Evolutionary conservation across 2,329 filamentous ascomycete species (phyloP).

Genomic region (Sarocladiaceae sp.): DNA sequence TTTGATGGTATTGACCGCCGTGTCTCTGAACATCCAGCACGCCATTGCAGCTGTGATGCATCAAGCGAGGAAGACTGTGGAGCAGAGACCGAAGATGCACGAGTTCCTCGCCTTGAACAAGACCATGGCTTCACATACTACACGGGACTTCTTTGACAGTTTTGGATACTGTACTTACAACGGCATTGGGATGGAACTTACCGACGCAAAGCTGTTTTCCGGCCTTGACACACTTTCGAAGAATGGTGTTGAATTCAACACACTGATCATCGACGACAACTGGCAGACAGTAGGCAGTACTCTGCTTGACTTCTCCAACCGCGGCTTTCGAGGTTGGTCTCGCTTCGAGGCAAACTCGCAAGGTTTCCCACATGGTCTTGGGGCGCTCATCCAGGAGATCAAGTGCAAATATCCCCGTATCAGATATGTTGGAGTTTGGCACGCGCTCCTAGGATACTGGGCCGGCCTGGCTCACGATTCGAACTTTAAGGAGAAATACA

Average conservation of each 20-base stretch:
- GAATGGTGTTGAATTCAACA: constrained; percentile 68
- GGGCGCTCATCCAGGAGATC: constrained; percentile 61
- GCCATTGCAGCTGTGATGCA: neutral
- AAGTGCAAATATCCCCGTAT: constrained; percentile 65
- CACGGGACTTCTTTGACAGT: constrained; percentile 6
- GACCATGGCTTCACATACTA: neutral
- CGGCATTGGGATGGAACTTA: constrained; percentile 72
- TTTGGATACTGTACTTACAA: constrained; percentile 68
- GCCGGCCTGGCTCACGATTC: constrained; percentile 71
- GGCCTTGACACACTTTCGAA: constrained; percentile 66
- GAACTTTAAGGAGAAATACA: constrained; percentile 67
- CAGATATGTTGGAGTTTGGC: constrained; percentile 81
- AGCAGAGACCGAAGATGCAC: neutral
- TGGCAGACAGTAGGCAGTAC: constrained; percentile 69
- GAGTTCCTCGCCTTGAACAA: neutral
- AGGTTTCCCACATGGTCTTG: constrained; percentile 72
- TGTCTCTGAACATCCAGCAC: neutral
- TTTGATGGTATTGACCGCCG: neutral
- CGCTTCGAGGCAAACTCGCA: constrained; percentile 73
- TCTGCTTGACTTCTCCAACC: constrained; percentile 35
- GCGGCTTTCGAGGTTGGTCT: constrained; percentile 53
- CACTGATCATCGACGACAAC: constrained; percentile 86
- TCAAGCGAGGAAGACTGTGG: neutral
- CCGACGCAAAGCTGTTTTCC: constrained; percentile 67
- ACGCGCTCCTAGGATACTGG: constrained; percentile 81